These are phyloP conservation scores for Penicillium sp. DNA, from an alignment of 2,329 filamentous ascomycete species.

Conservation along the genomic window DNA sequence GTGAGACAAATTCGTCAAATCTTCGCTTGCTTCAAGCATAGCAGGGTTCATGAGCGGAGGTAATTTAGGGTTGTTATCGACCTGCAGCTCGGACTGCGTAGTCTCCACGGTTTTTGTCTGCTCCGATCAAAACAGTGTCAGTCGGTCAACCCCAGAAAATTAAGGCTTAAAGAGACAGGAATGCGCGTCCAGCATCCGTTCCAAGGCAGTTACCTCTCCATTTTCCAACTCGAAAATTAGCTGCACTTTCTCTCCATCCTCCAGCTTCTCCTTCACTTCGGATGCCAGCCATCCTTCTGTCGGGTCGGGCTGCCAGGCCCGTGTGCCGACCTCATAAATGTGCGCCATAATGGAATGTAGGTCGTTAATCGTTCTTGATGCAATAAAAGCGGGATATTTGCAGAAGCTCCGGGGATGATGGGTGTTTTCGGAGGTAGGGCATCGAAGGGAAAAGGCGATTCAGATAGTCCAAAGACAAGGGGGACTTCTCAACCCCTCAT, in stretches of 20 bases:
- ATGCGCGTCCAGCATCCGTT: background rate
- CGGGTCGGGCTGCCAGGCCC: slow-evolving; percentile 95
- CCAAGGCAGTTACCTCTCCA: slow-evolving; percentile 61
- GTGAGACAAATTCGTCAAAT: slow-evolving; percentile 93
- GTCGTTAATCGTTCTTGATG: slow-evolving; percentile 5
- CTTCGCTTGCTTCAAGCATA: slow-evolving; percentile 96
- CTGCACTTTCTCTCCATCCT: slow-evolving; percentile 76
- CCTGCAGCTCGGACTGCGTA: slow-evolving; percentile 64
- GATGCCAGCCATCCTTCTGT: slow-evolving; percentile 96
- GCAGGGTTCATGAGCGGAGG: slow-evolving; percentile 96
- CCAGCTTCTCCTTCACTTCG: slow-evolving; percentile 76
- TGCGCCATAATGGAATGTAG: slow-evolving; percentile 61
- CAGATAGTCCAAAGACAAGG: slow-evolving; percentile 21
- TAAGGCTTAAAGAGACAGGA: background rate
- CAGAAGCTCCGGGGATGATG: slow-evolving; percentile 6
- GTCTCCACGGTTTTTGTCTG: slow-evolving; percentile 74
- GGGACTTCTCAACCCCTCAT: slow-evolving; percentile 20
- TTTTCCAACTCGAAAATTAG: slow-evolving; percentile 83
- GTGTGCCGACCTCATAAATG: slow-evolving; percentile 89
- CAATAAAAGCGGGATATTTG: slow-evolving; percentile 9
- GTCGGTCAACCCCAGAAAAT: background rate
- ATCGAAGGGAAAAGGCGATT: slow-evolving; percentile 8
- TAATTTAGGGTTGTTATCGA: slow-evolving; percentile 65
- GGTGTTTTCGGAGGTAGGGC: slow-evolving; percentile 4
- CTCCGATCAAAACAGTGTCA: slow-evolving; percentile 13